phyloP scores from a whole-genome alignment of 305 asterid genomes.

The Fraxinus baroniana region DNA sequence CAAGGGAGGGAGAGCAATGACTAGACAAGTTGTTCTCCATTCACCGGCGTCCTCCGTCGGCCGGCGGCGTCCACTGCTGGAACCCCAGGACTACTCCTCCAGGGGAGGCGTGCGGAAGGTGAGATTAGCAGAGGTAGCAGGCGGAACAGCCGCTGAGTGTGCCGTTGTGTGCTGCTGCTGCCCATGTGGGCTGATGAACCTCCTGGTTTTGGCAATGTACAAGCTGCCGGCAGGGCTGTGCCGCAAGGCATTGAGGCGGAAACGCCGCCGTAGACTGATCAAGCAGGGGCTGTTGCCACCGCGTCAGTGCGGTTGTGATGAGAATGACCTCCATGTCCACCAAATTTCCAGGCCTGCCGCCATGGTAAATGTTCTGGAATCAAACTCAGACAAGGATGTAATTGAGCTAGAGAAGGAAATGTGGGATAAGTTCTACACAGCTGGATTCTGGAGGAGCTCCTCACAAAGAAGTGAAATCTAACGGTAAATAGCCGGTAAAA shows the following conservation, averaged over 20 bases:
- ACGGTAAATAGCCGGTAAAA: conserved; percentile 6
- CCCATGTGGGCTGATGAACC: conserved; percentile 61
- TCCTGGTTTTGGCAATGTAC: conserved; percentile 60
- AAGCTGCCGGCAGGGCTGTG: conserved; percentile 79
- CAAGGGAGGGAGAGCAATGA: conserved; percentile 18
- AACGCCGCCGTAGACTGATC: conserved; percentile 50
- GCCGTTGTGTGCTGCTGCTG: conserved; percentile 87
- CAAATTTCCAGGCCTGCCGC: conserved; percentile 25
- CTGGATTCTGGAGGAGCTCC: conserved; percentile 88
- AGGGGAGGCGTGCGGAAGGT: conserved; percentile 33
- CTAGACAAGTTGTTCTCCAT: conserved; percentile 29
- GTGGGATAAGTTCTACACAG: conserved; percentile 72
- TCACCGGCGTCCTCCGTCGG: conserved; percentile 27
- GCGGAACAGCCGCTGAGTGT: conserved; percentile 88
- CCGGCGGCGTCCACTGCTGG: conserved; percentile 46
- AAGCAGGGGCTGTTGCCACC: conserved; percentile 47
- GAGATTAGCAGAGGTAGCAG: conserved; percentile 71
- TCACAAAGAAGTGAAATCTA: conserved; percentile 53
- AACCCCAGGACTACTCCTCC: conserved; percentile 29
- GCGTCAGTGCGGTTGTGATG: conserved; percentile 41
- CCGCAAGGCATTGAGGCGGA: conserved; percentile 61
- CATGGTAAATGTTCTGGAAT: conserved; percentile 27
- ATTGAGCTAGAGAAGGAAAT: conserved; percentile 79
- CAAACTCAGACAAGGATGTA: conserved; percentile 41
- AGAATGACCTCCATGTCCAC: conserved; percentile 40